These are phyloP conservation scores for Lipomyces yamanashiensis DNA, from an alignment of 805 yeast species.

Conservation along the genomic window DNA sequence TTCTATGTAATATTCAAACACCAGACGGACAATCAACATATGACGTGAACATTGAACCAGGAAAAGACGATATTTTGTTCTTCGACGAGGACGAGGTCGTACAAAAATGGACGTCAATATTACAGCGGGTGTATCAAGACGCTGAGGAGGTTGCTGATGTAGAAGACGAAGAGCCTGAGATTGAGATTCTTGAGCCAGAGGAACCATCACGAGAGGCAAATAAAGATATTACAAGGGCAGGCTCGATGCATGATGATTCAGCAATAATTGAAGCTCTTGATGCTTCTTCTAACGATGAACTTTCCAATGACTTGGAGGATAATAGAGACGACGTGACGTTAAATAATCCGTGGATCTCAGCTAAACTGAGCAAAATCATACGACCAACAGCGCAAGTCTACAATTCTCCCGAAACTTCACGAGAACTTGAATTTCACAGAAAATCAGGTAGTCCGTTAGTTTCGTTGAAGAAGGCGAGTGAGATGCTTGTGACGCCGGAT, in stretches of 20 bases:
- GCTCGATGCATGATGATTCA: constrained; percentile 8
- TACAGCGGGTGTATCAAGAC: constrained; percentile 14
- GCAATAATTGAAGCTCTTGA: constrained; percentile 1
- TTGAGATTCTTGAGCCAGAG: background rate
- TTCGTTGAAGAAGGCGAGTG: background rate
- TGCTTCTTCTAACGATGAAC: background rate
- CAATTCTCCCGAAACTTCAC: constrained; percentile 7
- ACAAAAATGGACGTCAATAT: constrained; percentile 45
- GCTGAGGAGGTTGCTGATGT: background rate
- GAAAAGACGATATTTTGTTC: constrained; percentile 79
- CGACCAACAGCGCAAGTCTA: background rate
- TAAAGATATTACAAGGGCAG: constrained; percentile 6
- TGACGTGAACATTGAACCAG: constrained; percentile 86
- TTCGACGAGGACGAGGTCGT: constrained; percentile 75
- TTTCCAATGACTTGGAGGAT: background rate
- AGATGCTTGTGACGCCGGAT: constrained; percentile 2
- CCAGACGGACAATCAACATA: constrained; percentile 54
- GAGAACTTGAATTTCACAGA: background rate
- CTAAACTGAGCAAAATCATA: constrained; percentile 12
- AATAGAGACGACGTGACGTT: constrained; percentile 1
- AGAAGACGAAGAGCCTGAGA: constrained; percentile 4
- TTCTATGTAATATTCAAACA: constrained; percentile 65
- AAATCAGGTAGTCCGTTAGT: background rate
- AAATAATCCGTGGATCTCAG: constrained; percentile 17
- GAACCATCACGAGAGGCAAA: background rate